phyloP scores from a whole-genome alignment of 2,329 filamentous ascomycete genomes.

The Colletotrichum trifolii region DNA sequence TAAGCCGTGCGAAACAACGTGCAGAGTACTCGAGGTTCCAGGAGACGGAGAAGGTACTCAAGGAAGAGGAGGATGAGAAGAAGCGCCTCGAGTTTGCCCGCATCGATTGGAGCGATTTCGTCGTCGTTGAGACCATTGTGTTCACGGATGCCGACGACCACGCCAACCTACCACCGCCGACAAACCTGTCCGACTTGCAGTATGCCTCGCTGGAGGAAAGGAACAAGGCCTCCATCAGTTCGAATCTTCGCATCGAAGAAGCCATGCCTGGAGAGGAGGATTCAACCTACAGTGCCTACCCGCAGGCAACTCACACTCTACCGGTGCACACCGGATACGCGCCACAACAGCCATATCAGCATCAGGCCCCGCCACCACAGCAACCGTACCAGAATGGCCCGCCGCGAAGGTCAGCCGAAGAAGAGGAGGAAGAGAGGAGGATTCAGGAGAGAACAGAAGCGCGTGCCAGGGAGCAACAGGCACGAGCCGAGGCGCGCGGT shows the following conservation, averaged over 20 bases:
- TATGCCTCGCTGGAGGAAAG: conserved; percentile 96
- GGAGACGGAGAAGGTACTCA: conserved; percentile 86
- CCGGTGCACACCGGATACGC: conserved; percentile 57
- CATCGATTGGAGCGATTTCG: conserved; percentile 98
- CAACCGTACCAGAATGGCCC: conserved; percentile 39
- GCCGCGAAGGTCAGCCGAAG: conserved; percentile 54
- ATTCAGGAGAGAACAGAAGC: conserved; percentile 73
- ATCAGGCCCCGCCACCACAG: conserved; percentile 44
- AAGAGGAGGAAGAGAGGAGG: conserved; percentile 71
- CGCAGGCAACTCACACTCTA: conserved; percentile 53
- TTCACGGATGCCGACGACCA: conserved; percentile 92
- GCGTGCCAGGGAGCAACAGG: conserved; percentile 75
- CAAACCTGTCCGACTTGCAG: conserved; percentile 89
- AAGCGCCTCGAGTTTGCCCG: conserved; percentile 81
- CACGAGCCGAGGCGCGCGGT: conserved; percentile 80
- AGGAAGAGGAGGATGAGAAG: conserved; percentile 87
- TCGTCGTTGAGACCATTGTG: conserved; percentile 92
- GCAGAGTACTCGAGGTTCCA: conserved; percentile 89
- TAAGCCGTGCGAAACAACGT: conserved; percentile 84
- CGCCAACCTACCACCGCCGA: conserved; percentile 86
- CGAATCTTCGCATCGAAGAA: conserved; percentile 90
- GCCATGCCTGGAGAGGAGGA: conserved; percentile 87
- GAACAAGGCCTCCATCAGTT: conserved; percentile 86
- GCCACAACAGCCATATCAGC: conserved; percentile 48
- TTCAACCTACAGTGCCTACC: conserved; percentile 65